phyloP scores from a whole-genome alignment of 164 flowering plant species.

The Berberis vulgaris region DNA sequence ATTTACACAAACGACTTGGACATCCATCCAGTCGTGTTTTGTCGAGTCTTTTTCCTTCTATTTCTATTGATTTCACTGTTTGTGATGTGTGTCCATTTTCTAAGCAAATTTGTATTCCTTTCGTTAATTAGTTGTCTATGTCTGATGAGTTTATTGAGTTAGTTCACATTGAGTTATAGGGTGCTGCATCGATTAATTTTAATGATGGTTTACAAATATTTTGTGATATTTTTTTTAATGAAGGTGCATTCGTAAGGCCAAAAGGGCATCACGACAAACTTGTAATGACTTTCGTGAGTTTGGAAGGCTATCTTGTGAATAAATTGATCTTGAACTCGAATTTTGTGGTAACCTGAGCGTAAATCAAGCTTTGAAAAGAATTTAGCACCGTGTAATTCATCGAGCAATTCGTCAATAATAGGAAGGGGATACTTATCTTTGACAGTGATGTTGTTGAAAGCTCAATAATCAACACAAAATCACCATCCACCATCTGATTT shows the following conservation, averaged over 20 bases:
- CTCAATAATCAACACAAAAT: too few relatives aligned
- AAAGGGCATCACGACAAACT: background rate
- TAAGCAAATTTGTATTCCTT: background rate
- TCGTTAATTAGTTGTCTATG: background rate
- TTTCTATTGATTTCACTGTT: background rate
- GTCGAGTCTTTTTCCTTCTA: background rate
- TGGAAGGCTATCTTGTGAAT: background rate
- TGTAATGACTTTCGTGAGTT: background rate
- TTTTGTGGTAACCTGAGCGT: too few relatives aligned
- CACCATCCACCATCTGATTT: too few relatives aligned
- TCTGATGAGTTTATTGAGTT: background rate
- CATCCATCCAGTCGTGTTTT: background rate
- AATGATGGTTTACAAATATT: too few relatives aligned
- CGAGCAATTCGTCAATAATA: too few relatives aligned
- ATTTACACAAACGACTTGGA: background rate
- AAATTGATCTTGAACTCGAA: too few relatives aligned
- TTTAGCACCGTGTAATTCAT: too few relatives aligned
- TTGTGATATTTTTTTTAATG: too few relatives aligned
- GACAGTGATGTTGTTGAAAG: too few relatives aligned
- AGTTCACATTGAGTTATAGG: background rate
- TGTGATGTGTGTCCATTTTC: background rate
- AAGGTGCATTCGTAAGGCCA: background rate
- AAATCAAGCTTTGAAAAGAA: background rate
- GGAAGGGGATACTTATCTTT: too few relatives aligned
- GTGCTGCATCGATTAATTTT: background rate